Evolutionary conservation across 2,329 filamentous ascomycete genomes (phyloP).

Genomic region (Didymella keratinophila): DNA sequence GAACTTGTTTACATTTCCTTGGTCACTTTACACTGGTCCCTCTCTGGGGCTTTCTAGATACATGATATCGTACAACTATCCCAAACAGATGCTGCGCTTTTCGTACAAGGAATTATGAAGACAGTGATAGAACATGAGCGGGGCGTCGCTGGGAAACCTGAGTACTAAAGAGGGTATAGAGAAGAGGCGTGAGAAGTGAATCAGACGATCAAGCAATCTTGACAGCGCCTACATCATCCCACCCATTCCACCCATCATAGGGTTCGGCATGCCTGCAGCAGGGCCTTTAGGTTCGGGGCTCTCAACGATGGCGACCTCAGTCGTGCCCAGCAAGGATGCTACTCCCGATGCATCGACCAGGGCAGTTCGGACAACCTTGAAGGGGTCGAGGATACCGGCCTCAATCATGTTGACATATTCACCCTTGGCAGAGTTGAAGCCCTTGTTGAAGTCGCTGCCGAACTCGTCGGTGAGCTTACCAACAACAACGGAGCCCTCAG

Average conservation of each 20-base stretch:
- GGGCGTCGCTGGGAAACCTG: too few species aligned
- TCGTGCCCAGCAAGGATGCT: slow-evolving; percentile 94
- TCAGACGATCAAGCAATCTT: too few species aligned
- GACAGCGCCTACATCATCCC: not conserved
- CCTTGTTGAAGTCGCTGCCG: slow-evolving; percentile 93
- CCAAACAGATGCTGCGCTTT: too few species aligned
- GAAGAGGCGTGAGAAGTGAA: too few species aligned
- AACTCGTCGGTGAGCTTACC: slow-evolving; percentile 98
- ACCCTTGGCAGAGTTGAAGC: slow-evolving; percentile 94
- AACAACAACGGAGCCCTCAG: slow-evolving; percentile 94
- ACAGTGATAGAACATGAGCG: too few species aligned
- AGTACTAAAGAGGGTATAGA: too few species aligned
- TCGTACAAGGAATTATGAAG: too few species aligned
- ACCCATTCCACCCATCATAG: not conserved
- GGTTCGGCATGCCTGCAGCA: slow-evolving; percentile 54
- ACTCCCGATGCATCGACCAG: slow-evolving; percentile 95
- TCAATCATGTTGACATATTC: slow-evolving; percentile 99
- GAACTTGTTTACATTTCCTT: too few species aligned
- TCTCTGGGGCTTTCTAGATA: too few species aligned
- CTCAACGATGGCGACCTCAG: slow-evolving; percentile 98
- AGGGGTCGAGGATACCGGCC: slow-evolving; percentile 95
- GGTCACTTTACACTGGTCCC: too few species aligned
- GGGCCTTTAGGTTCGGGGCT: slow-evolving; percentile 55
- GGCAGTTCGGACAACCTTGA: slow-evolving; percentile 98
- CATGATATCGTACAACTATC: too few species aligned